Base-by-base conservation (phyloP, 495 filamentous ascomycete species). In the Neurospora sp. region DNA sequence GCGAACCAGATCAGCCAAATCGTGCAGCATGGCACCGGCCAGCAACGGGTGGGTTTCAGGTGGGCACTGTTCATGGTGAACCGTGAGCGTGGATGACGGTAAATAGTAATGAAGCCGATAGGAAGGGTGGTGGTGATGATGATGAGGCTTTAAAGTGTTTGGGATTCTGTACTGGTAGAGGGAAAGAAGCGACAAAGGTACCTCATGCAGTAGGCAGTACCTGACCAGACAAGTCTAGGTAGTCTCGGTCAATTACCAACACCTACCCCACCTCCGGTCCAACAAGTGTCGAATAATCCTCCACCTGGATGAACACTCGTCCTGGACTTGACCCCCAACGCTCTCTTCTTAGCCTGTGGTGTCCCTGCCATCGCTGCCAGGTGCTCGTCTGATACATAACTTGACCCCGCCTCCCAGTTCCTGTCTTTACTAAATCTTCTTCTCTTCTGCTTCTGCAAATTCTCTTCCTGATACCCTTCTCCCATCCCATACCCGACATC, bases 341-440 rank as follows among this genome's bases (percentile, higher is more conserved):
- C 12, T 42, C 37, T 42, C 40, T 66, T 7, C 31, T 37, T 61
- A 61, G 27, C 40, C 22, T 69, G 68, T 69, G 35, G 68, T 69
- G 35, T 69, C 53, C 53, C 53, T 16, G 53, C 11, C 18, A 14
- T 61, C 53, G 6, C 53, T 61, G 53, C 53, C 27, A 66, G 53
- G 53, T 35, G 53, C 27, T 66, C 53, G 53, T 66, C 53, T 37
- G 69, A 40, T 42, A 69, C 41, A 78, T 78, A 76, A 79, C 76
- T 73, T 27, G 75, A 80, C 76, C 78, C 78, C 77, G 78, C 79
- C 79, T 78, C 75, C 74, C 71, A 66, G 27, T 66, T 66, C 53
- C 53, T 66, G 53, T 66, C 53, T 66, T 66, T 66, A 66, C 35
- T 6, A 37, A 37, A 37, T 66, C 31, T 79, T 76, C 72, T 75